phyloP scores from a whole-genome alignment of 108 stramenopile species.

The Poteriospumella lacustris region DNA sequence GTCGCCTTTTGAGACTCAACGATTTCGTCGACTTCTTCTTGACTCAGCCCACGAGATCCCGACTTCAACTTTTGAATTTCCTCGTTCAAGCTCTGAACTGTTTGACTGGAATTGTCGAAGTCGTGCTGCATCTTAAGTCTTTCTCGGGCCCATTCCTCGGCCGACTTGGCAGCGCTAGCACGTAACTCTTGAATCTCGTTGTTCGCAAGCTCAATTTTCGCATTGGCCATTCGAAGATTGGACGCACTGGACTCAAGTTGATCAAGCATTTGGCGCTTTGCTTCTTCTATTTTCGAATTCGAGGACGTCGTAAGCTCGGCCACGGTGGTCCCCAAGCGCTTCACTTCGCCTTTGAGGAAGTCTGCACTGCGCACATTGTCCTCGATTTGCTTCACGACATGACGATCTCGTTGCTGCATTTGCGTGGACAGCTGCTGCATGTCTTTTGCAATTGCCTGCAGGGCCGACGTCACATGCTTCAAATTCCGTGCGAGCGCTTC shows the following conservation, averaged over 20 bases:
- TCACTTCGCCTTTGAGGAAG: too few relatives aligned
- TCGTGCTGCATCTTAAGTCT: not conserved
- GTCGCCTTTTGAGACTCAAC: not conserved
- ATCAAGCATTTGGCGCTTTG: too few relatives aligned
- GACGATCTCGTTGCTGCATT: not conserved
- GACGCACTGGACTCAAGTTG: too few relatives aligned
- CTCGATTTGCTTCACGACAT: not conserved
- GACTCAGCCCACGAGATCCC: not conserved
- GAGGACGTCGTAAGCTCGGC: too few relatives aligned
- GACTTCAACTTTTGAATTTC: not conserved
- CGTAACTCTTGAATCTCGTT: too few relatives aligned
- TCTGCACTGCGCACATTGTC: too few relatives aligned
- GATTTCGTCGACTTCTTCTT: not conserved
- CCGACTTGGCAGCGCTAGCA: too few relatives aligned
- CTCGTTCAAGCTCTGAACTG: not conserved
- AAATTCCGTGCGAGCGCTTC: not conserved
- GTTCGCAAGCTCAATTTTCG: not conserved
- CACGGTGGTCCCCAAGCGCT: too few relatives aligned
- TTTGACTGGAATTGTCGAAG: not conserved
- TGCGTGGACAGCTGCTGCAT: not conserved
- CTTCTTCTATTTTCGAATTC: too few relatives aligned
- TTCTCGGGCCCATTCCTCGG: not conserved
- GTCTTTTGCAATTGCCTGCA: not conserved
- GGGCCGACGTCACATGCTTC: not conserved
- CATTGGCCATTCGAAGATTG: not conserved